Evolutionary conservation across 78 protist genomes (phyloP).

Genomic region (Creolimax fragrantissima): DNA sequence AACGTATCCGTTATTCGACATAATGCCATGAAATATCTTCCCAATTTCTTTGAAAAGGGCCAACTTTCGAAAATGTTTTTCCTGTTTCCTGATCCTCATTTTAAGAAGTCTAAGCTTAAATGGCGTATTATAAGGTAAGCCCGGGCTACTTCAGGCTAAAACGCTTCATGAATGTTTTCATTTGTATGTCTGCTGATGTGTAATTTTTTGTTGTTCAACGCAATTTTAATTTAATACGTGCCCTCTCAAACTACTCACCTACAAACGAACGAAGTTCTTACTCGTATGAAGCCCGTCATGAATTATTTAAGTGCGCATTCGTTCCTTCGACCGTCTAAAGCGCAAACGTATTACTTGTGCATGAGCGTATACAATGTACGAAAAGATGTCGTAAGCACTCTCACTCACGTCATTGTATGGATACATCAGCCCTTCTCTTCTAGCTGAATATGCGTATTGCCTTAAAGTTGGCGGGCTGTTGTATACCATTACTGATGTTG

Average conservation of each 20-base stretch:
- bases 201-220: neutral
- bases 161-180: too few relatives aligned
- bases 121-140: constrained; percentile 74
- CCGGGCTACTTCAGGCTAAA: neutral
- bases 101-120: constrained; percentile 70
- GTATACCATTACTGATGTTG: constrained; percentile 84
- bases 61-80: constrained; percentile 75
- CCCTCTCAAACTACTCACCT: too few relatives aligned
- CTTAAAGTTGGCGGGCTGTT: constrained; percentile 63
- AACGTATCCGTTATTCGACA: constrained; percentile 64
- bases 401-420: too few relatives aligned
- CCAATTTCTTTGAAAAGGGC: constrained; percentile 74
- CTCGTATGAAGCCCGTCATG: too few relatives aligned
- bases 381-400: too few relatives aligned
- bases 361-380: too few relatives aligned
- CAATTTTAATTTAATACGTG: neutral
- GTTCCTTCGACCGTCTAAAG: too few relatives aligned
- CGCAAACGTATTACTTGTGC: too few relatives aligned
- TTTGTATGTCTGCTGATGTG: too few relatives aligned
- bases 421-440: constrained; percentile 47
- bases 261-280: too few relatives aligned
- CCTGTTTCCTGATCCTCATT: constrained; percentile 94
- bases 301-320: too few relatives aligned
- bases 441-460: constrained; percentile 79
- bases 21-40: constrained; percentile 84